A percentile compares a stretch with the other conserved stretches of the same genome.
phyloP scores from a whole-genome alignment of 163 green algal species.

The Smithsoniella earleae region DNA sequence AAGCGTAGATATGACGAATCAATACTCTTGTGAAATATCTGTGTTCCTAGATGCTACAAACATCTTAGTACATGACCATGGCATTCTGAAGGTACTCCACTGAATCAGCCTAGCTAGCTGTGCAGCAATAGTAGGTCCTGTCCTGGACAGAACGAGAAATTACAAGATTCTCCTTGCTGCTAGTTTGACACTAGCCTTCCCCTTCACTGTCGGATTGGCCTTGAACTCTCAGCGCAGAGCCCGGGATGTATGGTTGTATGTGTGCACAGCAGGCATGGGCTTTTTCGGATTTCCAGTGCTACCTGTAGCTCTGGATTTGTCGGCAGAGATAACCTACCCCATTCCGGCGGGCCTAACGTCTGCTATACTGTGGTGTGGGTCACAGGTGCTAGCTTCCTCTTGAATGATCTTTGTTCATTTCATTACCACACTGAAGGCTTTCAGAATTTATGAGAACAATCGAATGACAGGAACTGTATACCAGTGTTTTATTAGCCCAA shows the following conservation, averaged over 20 bases:
- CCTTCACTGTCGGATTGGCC: slow-evolving; percentile 4
- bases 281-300: slow-evolving; percentile 7
- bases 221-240: not conserved
- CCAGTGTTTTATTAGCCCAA: too few species aligned
- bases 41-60: too few species aligned
- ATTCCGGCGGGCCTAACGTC: slow-evolving; percentile 8
- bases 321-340: slow-evolving; percentile 14
- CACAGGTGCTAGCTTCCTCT: not conserved
- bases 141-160: slow-evolving; percentile 11
- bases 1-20: too few species aligned
- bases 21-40: too few species aligned
- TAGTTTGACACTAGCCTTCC: not conserved
- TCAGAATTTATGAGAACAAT: too few species aligned
- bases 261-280: not conserved
- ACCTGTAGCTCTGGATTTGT: slow-evolving; percentile 18
- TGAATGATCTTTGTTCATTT: not conserved
- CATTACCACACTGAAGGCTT: not conserved
- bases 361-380: slow-evolving; percentile 15
- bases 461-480: too few species aligned
- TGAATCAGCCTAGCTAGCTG: too few species aligned
- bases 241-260: not conserved
- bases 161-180: slow-evolving; percentile 23
- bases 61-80: too few species aligned
- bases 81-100: too few species aligned
- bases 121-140: not conserved